Conservation (phyloP, 2,329 filamentous ascomycete genomes). For the Calycina herbarum region DNA sequence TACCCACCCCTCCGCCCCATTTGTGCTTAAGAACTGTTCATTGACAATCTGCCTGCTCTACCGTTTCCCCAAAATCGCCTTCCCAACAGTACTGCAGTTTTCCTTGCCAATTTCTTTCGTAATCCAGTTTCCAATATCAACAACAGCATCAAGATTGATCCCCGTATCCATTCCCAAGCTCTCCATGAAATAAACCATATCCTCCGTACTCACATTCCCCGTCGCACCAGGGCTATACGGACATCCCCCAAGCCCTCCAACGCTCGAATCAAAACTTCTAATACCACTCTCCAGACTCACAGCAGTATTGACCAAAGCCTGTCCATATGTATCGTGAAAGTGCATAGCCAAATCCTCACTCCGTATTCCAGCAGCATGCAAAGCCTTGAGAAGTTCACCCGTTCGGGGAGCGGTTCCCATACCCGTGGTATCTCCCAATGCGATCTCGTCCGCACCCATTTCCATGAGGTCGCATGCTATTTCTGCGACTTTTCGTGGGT, state of each 20-base stretch:
- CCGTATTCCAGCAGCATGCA: slow-evolving; percentile 66
- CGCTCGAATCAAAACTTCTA: slow-evolving; percentile 75
- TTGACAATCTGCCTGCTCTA: neutral
- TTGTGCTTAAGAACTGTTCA: neutral
- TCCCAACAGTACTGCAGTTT: slow-evolving; percentile 68
- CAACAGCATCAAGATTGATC: slow-evolving; percentile 65
- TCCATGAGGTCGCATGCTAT: slow-evolving; percentile 71
- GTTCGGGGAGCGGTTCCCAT: slow-evolving; percentile 81
- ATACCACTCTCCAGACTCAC: slow-evolving; percentile 77
- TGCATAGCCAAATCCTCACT: slow-evolving; percentile 75
- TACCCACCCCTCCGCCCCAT: too few relatives aligned
- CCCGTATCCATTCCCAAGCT: slow-evolving; percentile 74
- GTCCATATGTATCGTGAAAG: slow-evolving; percentile 87
- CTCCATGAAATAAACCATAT: slow-evolving; percentile 77
- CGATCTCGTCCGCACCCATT: slow-evolving; percentile 89
- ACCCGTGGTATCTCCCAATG: slow-evolving; percentile 85
- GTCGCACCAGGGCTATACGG: slow-evolving; percentile 84
- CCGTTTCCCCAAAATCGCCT: slow-evolving; percentile 56
- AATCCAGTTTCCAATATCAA: slow-evolving; percentile 73
- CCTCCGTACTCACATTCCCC: slow-evolving; percentile 83
- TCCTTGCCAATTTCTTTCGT: slow-evolving; percentile 59
- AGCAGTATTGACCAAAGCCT: slow-evolving; percentile 79
- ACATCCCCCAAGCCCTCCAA: slow-evolving; percentile 80
- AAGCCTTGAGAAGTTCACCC: slow-evolving; percentile 60
- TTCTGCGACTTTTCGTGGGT: slow-evolving; percentile 63